These are phyloP conservation scores for Solanum chmielewskii DNA, from an alignment of 257 asterid genomes.

Conservation along the genomic window DNA sequence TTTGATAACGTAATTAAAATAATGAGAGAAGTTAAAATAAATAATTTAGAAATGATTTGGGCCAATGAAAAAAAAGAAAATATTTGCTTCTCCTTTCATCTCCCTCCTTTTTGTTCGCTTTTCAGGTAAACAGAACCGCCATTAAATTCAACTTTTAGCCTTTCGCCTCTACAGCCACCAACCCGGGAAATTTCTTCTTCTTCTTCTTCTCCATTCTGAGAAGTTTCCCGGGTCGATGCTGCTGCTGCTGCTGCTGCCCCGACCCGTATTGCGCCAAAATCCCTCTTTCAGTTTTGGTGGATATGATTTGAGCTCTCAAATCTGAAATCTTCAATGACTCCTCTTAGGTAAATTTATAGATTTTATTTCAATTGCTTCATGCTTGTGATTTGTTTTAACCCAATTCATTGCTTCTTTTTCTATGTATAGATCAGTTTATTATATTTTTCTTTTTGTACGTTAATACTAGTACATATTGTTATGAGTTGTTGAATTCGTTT, in stretches of 20 bases:
- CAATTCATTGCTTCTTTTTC: neutral
- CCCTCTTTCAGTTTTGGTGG: neutral
- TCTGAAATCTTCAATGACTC: constrained; percentile 9
- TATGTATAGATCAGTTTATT: neutral
- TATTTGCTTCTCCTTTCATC: neutral
- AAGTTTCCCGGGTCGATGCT: neutral
- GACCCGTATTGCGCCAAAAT: neutral
- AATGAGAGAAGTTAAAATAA: no score
- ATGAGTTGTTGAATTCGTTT: neutral
- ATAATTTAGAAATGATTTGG: neutral
- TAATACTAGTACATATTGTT: neutral
- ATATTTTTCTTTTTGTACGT: neutral
- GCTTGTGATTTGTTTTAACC: neutral
- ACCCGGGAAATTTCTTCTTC: neutral
- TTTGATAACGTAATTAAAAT: no score
- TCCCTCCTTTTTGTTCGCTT: no score
- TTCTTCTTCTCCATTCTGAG: neutral
- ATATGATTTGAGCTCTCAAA: neutral
- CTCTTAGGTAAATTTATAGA: neutral
- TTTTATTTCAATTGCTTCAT: no score
- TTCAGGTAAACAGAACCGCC: neutral
- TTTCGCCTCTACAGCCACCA: neutral
- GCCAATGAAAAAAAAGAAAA: neutral
- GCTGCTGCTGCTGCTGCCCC: neutral
- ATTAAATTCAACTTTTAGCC: neutral